Evolutionary conservation across 805 yeast species (phyloP).

Genomic region (Starmerella kuoi): DNA sequence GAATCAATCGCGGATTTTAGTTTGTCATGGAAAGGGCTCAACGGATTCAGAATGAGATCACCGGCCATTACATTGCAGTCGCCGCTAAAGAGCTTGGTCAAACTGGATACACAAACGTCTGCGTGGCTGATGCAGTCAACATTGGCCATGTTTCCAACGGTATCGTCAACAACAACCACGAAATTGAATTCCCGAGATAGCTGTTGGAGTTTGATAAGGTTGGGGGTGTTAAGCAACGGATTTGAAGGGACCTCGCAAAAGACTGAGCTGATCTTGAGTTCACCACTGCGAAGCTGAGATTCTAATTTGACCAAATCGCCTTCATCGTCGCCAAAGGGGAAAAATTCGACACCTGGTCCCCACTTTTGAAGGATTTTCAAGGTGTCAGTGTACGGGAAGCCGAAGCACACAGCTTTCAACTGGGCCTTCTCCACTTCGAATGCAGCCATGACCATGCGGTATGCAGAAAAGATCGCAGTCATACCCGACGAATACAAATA

Average conservation of each 20-base stretch:
- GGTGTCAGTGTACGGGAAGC: constrained; percentile 93
- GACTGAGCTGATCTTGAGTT: constrained; percentile 51
- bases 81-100: constrained; percentile 87
- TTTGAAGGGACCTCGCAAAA: constrained; percentile 93
- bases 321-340: constrained; percentile 66
- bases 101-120: constrained; percentile 77
- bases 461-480: constrained; percentile 81
- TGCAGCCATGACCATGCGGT: constrained; percentile 31
- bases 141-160: constrained; percentile 83
- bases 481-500: constrained; percentile 82
- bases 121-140: constrained; percentile 67
- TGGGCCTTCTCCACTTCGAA: constrained; percentile 15
- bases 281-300: constrained; percentile 45
- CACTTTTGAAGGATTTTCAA: constrained; percentile 72
- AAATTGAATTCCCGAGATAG: constrained; percentile 62
- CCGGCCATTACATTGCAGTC: constrained; percentile 96
- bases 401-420: constrained; percentile 75
- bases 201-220: constrained; percentile 49
- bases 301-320: constrained; percentile 52
- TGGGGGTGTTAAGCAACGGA: constrained; percentile 80
- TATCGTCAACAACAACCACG: constrained; percentile 81
- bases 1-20: constrained; percentile 41
- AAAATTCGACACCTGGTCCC: constrained; percentile 82
- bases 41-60: constrained; percentile 63
- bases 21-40: constrained; percentile 37